Evolutionary conservation across 345 rosid species (phyloP), one percentile per base, ranked within the genome.

Genomic region (Triadica sebifera): DNA sequence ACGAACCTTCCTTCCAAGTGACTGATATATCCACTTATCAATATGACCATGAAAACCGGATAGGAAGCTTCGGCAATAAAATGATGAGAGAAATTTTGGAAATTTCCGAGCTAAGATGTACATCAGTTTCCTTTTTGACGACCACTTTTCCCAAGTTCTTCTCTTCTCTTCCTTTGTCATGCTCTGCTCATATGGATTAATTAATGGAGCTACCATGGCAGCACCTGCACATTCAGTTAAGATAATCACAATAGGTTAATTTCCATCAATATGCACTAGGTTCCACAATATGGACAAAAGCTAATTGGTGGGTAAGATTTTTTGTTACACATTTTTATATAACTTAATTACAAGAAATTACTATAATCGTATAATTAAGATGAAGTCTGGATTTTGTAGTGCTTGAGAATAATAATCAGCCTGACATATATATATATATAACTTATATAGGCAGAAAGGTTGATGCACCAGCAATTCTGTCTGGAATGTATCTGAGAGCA

Each of bases 121-220:
- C 78, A 84, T 78, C 3, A 92, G 68, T 80, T 85, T 95, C 81
- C 88, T 89, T 82, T 85, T 87, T 0, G 71, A 65, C 53, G 74
- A 76, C 91, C 90, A 95, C 50, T 75, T 81, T 74, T 80, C 87
- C 99, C 99, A 95, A 3, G 89, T 86, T 83, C 84, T 84, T 34
- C 73, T 65, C 75, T 75, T 82, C 83, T 95, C 99, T 77, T 95
- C 97, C 78, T 87, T 92, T 24, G 85, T 80, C 94, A 95, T 81
- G 87, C 91, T 84, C 64, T 86, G 81, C 49, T 89, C 98, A 67
- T 89, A 95, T 55, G 99, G 98, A 87, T 86, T 91, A 52, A 90
- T 79, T 84, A 91, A 64, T 47, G 98, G 92, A 45, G 94, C 86
- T 75, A 95, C 34, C 84, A 95, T 74, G 47, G 91, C 93, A 64